Evolutionary conservation across 2,329 filamentous ascomycete species (phyloP).

Genomic region (Zymoseptoria tritici): DNA sequence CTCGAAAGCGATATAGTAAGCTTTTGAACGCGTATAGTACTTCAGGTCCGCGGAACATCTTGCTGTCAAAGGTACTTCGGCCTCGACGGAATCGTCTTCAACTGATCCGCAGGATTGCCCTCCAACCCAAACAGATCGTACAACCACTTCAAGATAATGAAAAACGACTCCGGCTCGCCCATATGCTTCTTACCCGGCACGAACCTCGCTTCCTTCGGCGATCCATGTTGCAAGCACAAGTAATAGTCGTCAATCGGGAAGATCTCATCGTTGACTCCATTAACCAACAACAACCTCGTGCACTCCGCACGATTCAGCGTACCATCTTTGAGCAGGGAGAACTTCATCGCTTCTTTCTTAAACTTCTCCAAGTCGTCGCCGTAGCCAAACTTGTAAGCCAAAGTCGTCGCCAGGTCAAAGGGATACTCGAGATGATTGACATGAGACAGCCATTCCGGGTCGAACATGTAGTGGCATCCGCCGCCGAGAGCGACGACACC

Average conservation of each 20-base stretch:
- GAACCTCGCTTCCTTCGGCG: constrained; percentile 46
- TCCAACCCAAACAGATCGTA: constrained; percentile 42
- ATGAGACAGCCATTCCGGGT: constrained; percentile 45
- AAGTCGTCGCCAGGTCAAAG: constrained; percentile 47
- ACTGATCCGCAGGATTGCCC: constrained; percentile 35
- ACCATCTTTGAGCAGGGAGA: constrained; percentile 49
- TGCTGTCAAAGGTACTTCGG: constrained; percentile 31
- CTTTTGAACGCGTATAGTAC: no score
- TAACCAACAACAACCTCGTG: constrained; percentile 47
- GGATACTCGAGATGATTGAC: constrained; percentile 53
- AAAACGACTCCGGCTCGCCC: constrained; percentile 45
- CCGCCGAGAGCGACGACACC: constrained; percentile 50
- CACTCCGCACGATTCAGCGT: constrained; percentile 46
- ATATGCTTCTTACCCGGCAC: constrained; percentile 41
- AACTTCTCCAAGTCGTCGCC: constrained; percentile 37
- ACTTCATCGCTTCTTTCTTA: constrained; percentile 43
- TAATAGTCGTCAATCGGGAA: constrained; percentile 57
- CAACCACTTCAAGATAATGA: constrained; percentile 43
- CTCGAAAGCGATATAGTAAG: no score
- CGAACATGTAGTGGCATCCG: constrained; percentile 54
- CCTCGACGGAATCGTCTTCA: constrained; percentile 42
- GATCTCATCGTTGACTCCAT: constrained; percentile 53
- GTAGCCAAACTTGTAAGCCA: constrained; percentile 45
- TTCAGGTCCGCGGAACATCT: no score
- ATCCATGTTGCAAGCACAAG: constrained; percentile 46